Conservation (phyloP, 805 yeast species). For the Nakazawaea sp. region DNA sequence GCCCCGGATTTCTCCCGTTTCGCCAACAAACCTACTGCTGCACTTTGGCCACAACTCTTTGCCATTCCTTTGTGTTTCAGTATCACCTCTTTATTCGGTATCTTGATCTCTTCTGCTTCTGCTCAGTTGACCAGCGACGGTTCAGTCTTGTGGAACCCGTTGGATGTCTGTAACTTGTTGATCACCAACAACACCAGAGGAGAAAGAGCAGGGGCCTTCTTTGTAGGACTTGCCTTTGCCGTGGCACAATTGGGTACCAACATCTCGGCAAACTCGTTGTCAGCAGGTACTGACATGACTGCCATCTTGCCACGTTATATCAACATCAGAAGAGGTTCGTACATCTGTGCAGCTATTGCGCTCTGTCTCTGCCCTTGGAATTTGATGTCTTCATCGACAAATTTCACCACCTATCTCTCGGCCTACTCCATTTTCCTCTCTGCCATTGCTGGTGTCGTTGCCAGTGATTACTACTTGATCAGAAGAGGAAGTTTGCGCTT, state of each 20-base stretch:
- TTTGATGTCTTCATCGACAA: conserved; percentile 58
- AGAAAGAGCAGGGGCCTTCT: conserved; percentile 74
- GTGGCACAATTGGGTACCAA: conserved; percentile 77
- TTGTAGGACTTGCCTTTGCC: conserved; percentile 64
- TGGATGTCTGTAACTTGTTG: conserved; percentile 64
- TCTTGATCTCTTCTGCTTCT: conserved; percentile 77
- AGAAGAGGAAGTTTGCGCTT: conserved; percentile 66
- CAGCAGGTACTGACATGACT: conserved; percentile 69
- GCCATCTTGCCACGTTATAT: conserved; percentile 57
- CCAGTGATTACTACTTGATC: conserved; percentile 62
- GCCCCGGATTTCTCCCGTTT: conserved; percentile 89
- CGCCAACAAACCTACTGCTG: conserved; percentile 48
- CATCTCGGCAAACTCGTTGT: conserved; percentile 63
- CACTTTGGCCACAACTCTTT: conserved; percentile 50
- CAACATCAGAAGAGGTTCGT: conserved; percentile 77
- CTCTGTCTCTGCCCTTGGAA: conserved; percentile 81
- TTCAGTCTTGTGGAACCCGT: conserved; percentile 75
- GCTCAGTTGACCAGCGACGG: conserved; percentile 46
- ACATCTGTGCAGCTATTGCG: conserved; percentile 66
- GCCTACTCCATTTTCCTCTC: conserved; percentile 82
- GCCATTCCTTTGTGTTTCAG: conserved; percentile 76
- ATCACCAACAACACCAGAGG: conserved; percentile 48
- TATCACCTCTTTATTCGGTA: conserved; percentile 77
- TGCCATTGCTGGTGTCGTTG: conserved; percentile 73
- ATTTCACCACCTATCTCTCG: conserved; percentile 71